phyloP scores from a whole-genome alignment of 2,329 filamentous ascomycete species.

The Xylaria sp. region DNA sequence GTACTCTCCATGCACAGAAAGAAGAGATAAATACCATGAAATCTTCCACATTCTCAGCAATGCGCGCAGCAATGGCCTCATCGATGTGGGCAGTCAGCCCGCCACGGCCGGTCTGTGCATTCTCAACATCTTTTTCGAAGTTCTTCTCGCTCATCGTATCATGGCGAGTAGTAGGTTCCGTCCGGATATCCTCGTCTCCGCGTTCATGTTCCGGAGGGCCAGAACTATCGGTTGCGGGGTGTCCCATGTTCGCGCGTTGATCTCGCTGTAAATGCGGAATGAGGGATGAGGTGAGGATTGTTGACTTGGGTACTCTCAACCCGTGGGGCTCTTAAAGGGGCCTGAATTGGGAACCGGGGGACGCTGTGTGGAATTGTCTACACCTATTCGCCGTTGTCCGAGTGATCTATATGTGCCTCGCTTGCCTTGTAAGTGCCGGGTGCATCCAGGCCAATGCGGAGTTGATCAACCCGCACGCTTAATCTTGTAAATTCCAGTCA shows the following conservation, averaged over 20 bases:
- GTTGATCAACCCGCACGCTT: background rate
- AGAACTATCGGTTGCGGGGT: background rate
- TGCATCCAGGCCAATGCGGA: background rate
- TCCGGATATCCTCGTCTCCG: slow-evolving; percentile 28
- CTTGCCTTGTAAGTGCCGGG: background rate
- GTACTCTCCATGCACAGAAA: background rate
- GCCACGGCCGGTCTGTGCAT: background rate
- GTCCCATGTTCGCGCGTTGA: background rate
- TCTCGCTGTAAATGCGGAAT: too few species aligned
- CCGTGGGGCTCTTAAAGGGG: too few species aligned
- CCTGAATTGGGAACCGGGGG: too few species aligned
- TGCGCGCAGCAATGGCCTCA: slow-evolving; percentile 35
- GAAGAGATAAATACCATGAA: slow-evolving; percentile 34
- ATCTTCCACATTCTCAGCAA: slow-evolving; percentile 40
- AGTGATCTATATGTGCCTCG: too few species aligned
- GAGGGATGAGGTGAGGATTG: too few species aligned
- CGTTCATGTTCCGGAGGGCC: too few species aligned
- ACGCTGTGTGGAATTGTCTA: background rate
- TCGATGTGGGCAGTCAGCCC: slow-evolving; percentile 34
- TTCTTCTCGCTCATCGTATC: slow-evolving; percentile 27
- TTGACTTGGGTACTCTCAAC: too few species aligned
- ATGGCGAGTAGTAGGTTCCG: slow-evolving; percentile 22
- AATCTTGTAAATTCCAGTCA: background rate
- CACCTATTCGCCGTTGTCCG: background rate
- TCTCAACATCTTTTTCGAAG: slow-evolving; percentile 31